Conservation (phyloP, 2,329 filamentous ascomycete species). For the Hymenoscyphus infarciens region DNA sequence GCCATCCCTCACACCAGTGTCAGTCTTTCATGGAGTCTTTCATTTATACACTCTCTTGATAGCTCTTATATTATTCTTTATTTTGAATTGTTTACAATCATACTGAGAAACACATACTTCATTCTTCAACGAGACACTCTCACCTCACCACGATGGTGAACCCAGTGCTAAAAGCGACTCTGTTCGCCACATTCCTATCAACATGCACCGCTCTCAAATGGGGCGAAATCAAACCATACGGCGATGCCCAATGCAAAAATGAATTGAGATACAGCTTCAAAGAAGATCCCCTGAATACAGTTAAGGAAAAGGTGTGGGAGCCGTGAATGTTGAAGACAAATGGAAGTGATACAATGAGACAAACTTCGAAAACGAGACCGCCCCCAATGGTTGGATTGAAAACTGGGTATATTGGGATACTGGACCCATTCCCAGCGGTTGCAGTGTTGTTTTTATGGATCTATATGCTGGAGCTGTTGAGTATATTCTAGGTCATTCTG, state of each 20-base stretch:
- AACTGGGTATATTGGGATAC: constrained; percentile 1
- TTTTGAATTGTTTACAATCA: background rate
- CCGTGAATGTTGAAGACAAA: background rate
- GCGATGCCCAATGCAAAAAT: background rate
- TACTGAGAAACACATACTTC: no score
- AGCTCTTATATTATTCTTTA: background rate
- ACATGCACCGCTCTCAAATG: background rate
- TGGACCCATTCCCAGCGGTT: background rate
- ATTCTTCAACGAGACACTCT: no score
- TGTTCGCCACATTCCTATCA: background rate
- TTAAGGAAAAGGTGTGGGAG: background rate
- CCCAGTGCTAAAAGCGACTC: background rate
- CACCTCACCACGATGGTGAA: background rate
- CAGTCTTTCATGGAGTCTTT: background rate
- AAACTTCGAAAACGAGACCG: background rate
- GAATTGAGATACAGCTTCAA: background rate
- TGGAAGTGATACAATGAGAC: background rate
- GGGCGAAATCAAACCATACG: background rate
- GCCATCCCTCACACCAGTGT: background rate
- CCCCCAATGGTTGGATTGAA: background rate
- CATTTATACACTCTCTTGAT: background rate
- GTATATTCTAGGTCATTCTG: no score
- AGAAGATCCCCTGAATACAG: background rate
- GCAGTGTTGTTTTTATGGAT: background rate
- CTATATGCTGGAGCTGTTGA: background rate